Evolutionary conservation across 73 alveolate species (phyloP), one percentile per base, ranked within the genome.

Genomic region (Blepharisma stoltei): DNA sequence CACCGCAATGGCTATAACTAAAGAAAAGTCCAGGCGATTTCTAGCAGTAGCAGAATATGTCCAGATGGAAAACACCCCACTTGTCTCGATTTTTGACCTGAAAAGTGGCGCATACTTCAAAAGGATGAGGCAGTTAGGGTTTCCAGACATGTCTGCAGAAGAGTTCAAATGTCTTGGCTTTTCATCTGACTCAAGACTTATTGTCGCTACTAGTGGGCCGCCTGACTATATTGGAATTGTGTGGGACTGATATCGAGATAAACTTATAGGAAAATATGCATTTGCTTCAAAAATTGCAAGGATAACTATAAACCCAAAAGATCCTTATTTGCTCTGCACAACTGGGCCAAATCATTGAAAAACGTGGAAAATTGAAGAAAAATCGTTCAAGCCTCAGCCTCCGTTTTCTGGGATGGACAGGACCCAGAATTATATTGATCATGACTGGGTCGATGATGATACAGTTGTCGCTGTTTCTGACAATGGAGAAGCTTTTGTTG

Each of bases 361-460:
- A 65, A 76, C 86, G 50, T 85, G 95, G 88, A 83, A 95, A 88
- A 90, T 93, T 23, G 82, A 93, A 67, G 96, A 93, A 77, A 88
- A 81, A 71, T 83, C 97, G 4, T 90, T 93, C 77, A 91, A 90
- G 83, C 79, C 93, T n/a, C 71, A 89, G 89, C 88, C 91, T 20
- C 81, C 81, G 7, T 87, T 90, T 50, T 65, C 77, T 44, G 88
- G 89, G 66, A 86, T 88, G 27, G 87, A 90, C 9, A 55, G 87
- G 65, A 89, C 54, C 68, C 86, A 88, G 48, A 81, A 75, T 48
- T 93, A 78, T 82, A 88, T 95, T 32, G 97, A 90, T 70, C 98
- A 93, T 76, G 84, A 88, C 38, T 93, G 96, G 96, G 78, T 90
- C 37, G 96, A 87, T 52, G 98, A 93, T 18, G 88, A 87, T 65